These are phyloP conservation scores for Kodamaea anthophila DNA, from an alignment of 1,139 yeast species.

Conservation along the genomic window DNA sequence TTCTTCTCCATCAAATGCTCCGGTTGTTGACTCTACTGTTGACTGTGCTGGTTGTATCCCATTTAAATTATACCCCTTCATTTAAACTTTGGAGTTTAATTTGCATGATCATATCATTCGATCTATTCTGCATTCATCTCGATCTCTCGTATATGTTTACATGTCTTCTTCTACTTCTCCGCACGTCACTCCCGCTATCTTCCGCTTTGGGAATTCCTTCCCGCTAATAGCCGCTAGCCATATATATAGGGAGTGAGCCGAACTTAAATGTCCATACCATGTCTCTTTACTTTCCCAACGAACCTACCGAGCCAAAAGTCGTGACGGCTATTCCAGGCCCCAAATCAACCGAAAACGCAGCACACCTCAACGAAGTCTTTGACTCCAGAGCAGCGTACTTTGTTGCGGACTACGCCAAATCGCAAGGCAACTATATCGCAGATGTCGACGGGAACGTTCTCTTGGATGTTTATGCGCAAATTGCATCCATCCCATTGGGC, in stretches of 20 bases:
- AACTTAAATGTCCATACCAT: not conserved
- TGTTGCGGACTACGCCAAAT: slow-evolving; percentile 61
- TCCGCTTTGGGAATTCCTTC: not conserved
- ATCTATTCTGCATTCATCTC: too few relatives aligned
- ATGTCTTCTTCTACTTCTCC: too few relatives aligned
- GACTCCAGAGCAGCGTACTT: slow-evolving; percentile 66
- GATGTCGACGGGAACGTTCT: slow-evolving; percentile 66
- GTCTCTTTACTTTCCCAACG: slow-evolving; percentile 51
- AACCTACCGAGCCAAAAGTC: slow-evolving; percentile 57
- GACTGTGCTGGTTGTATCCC: too few relatives aligned
- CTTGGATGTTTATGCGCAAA: slow-evolving; percentile 71
- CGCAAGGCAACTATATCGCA: slow-evolving; percentile 63
- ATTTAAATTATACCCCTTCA: too few relatives aligned
- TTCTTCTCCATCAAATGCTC: too few relatives aligned
- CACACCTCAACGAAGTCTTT: slow-evolving; percentile 47
- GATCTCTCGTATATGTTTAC: too few relatives aligned
- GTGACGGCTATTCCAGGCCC: slow-evolving; percentile 59
- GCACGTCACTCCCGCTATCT: not conserved
- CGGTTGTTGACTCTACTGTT: too few relatives aligned
- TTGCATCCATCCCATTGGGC: slow-evolving; percentile 73
- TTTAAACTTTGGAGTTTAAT: too few relatives aligned
- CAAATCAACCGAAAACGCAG: slow-evolving; percentile 39
- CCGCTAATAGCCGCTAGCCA: not conserved
- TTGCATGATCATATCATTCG: too few relatives aligned
- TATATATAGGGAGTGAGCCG: not conserved